Percentiles rank a stretch among this genome's conserved stretches.
phyloP scores from a whole-genome alignment of 2,329 filamentous ascomycete genomes.

The Aspergillus brasiliensis region DNA sequence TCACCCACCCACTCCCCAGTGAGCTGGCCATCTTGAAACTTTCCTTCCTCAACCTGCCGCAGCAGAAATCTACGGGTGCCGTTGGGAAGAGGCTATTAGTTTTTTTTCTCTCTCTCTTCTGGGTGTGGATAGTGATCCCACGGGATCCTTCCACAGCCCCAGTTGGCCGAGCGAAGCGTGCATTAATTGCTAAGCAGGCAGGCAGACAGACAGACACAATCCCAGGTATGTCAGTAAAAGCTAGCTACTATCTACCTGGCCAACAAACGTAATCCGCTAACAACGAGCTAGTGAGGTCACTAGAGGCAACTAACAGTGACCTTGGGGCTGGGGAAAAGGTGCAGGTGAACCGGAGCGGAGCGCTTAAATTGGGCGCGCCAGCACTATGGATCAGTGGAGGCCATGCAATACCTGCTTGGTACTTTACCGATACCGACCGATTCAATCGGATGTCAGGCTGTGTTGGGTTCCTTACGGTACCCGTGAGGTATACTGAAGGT shows the following conservation, averaged over 20 bases:
- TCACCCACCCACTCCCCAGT: background rate
- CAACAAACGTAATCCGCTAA: slow-evolving; percentile 6
- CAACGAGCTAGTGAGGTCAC: slow-evolving; percentile 15
- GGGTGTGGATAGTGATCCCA: background rate
- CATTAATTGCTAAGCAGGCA: background rate
- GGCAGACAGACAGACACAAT: background rate
- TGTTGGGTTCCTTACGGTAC: background rate
- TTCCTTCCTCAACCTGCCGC: background rate
- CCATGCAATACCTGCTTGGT: background rate
- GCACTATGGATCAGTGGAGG: slow-evolving; percentile 25
- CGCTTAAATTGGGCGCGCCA: slow-evolving; percentile 19
- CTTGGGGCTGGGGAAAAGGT: slow-evolving; percentile 20
- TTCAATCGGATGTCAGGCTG: background rate
- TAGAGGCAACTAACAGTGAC: slow-evolving; percentile 19
- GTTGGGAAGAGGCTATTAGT: background rate
- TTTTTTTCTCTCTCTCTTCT: too few relatives aligned
- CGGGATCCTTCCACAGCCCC: slow-evolving; percentile 1
- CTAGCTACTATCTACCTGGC: background rate
- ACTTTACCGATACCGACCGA: background rate
- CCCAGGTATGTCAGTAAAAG: background rate
- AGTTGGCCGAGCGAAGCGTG: background rate
- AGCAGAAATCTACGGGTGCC: background rate
- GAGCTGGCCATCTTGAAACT: background rate
- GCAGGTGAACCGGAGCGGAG: slow-evolving; percentile 18
- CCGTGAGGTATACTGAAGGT: background rate